Conservation (phyloP, 2,329 filamentous ascomycete species). For the Phoma herbarum region DNA sequence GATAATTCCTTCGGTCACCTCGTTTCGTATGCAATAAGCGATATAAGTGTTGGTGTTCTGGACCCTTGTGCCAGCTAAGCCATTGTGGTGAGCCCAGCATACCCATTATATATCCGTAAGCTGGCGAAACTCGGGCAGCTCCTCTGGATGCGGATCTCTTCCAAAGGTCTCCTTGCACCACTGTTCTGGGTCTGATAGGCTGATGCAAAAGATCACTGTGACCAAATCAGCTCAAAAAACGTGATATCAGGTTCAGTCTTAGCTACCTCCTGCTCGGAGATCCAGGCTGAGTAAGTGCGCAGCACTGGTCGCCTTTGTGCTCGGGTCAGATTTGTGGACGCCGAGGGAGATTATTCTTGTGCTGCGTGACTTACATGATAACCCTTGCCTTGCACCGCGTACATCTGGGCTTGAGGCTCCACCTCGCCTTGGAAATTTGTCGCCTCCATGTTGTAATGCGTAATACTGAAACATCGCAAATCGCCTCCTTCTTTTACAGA, state of each 20-base stretch:
- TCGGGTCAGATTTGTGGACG: neutral
- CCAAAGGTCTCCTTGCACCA: neutral
- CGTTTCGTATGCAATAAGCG: too few relatives aligned
- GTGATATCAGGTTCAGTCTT: neutral
- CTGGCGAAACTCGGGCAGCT: too few relatives aligned
- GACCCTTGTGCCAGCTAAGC: too few relatives aligned
- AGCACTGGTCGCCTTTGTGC: neutral
- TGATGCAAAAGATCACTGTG: neutral
- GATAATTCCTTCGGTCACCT: too few relatives aligned
- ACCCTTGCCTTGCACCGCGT: neutral
- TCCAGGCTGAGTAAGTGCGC: neutral
- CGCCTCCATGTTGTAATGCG: neutral
- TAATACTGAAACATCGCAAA: neutral
- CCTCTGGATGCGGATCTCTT: neutral
- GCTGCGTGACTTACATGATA: neutral
- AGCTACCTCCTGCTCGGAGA: neutral
- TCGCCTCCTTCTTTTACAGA: neutral
- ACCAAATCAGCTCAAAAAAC: neutral
- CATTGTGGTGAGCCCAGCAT: too few relatives aligned
- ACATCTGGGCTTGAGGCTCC: neutral
- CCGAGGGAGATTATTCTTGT: neutral
- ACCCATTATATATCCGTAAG: too few relatives aligned
- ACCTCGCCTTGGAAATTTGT: neutral
- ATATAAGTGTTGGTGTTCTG: too few relatives aligned
- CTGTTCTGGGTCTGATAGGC: neutral